These are phyloP conservation scores for Lenwebbia sp. DNA, from an alignment of 345 rosid species.

Conservation along the genomic window DNA sequence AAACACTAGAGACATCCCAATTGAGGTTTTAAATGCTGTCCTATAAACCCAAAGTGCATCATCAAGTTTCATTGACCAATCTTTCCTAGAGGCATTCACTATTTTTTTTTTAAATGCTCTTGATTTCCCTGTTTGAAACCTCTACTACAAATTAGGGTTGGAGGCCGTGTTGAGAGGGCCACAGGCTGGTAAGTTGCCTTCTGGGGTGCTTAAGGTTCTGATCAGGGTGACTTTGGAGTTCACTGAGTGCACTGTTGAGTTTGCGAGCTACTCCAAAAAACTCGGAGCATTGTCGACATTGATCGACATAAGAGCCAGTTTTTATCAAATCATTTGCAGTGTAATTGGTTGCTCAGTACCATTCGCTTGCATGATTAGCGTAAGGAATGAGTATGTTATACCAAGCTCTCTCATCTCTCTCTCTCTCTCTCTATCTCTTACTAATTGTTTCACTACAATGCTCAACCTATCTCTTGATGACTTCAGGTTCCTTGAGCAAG, in stretches of 20 bases:
- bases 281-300: too few species aligned
- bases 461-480: not conserved
- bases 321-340: not conserved
- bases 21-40: too few species aligned
- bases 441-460: not conserved
- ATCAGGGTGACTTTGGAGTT: not conserved
- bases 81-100: too few species aligned
- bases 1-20: too few species aligned
- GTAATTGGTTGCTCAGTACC: not conserved
- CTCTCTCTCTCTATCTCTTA: not conserved
- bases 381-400: not conserved
- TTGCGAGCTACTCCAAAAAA: not conserved
- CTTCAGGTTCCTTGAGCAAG: not conserved
- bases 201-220: not conserved
- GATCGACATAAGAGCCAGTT: not conserved
- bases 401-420: not conserved
- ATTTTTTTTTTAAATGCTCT: too few species aligned
- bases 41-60: too few species aligned
- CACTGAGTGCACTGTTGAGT: not conserved
- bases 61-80: too few species aligned
- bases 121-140: too few species aligned
- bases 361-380: not conserved
- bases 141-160: not conserved
- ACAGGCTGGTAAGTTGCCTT: not conserved
- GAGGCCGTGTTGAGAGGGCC: not conserved